These are phyloP conservation scores for Tritrichomonas musculus DNA, from an alignment of 208 protist species.

Conservation along the genomic window DNA sequence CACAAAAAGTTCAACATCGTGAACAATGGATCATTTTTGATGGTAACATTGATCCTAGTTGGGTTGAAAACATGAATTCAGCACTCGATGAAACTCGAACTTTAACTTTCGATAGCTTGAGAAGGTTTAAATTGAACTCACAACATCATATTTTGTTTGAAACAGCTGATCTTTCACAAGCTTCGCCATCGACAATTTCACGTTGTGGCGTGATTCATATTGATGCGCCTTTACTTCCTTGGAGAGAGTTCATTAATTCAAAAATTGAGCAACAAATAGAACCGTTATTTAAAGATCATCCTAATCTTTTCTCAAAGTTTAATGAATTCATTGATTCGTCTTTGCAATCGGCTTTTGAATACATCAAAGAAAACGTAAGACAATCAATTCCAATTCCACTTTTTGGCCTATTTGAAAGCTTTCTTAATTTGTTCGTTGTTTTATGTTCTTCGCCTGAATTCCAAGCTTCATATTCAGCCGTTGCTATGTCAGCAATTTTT, in stretches of 20 bases:
- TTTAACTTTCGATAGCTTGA: conserved; percentile 83
- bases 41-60: conserved; percentile 90
- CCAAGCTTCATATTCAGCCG: not conserved
- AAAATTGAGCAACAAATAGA: not conserved
- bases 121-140: conserved; percentile 78
- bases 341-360: not conserved
- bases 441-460: not conserved
- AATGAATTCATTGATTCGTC: not conserved
- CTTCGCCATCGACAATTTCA: conserved; percentile 92
- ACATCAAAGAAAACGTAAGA: not conserved
- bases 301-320: not conserved
- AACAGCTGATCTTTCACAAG: conserved; percentile 84
- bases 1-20: conserved; percentile 57
- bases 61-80: conserved; percentile 98
- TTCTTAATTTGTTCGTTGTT: not conserved
- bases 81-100: conserved; percentile 95
- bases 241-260: not conserved
- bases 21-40: conserved; percentile 90
- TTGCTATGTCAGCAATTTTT: not conserved
- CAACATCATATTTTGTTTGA: conserved; percentile 89
- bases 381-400: not conserved
- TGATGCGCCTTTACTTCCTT: conserved; percentile 43
- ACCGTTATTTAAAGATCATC: not conserved
- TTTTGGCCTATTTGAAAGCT: not conserved
- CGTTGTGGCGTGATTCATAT: conserved; percentile 95